Base-by-base conservation (phyloP, 2,329 filamentous ascomycete species). In the Apiospora aurea region DNA sequence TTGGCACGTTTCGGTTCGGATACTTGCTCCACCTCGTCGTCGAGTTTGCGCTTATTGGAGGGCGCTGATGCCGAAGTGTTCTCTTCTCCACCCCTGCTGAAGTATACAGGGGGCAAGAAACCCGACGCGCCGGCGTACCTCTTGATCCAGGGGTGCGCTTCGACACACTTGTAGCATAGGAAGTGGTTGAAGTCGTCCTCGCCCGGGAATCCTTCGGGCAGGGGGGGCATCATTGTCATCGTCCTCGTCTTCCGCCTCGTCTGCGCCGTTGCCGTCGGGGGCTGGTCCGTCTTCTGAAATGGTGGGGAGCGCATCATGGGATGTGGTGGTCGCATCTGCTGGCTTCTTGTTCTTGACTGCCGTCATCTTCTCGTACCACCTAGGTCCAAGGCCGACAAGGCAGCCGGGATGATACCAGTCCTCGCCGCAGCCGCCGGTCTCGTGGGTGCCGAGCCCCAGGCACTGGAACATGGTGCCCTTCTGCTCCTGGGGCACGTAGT, bases 401-500 rank as follows among this genome's bases (percentile, higher is more conserved):
- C 96, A 98, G 74, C 96, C 95, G 0, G 96, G 94, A 83, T 98
- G 96, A 88, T 94, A 98, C 96, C 96, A 98, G 79, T 98, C 96
- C 83, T 98, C 96, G 16, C 96, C 96, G 82, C 96, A 98, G 5
- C 95, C 96, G 21, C 95, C 95, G 1, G 92, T 91, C 75, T 96
- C 93, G 16, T 89, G 87, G 0, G 90, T 92, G 0, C 94, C 95
- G 0, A 98, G 85, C 0, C 96, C 96, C 2, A 98, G 82, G 79
- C 96, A 99, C 81, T 99, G 96, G 77, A 97, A 99, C 96, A 99
- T 99, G 51, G 95, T 98, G 0, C 96, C 96, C 77, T 96, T 97
- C 80, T 99, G 95, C 79, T 93, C 87, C 67, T 96, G 89, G 0
- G 96, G 91, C 80, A 98, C 93, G 80, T 99, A 99, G 73, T 95